Base-by-base conservation (phyloP, 2,329 filamentous ascomycete genomes). In the Trematosphaeria pertusa region DNA sequence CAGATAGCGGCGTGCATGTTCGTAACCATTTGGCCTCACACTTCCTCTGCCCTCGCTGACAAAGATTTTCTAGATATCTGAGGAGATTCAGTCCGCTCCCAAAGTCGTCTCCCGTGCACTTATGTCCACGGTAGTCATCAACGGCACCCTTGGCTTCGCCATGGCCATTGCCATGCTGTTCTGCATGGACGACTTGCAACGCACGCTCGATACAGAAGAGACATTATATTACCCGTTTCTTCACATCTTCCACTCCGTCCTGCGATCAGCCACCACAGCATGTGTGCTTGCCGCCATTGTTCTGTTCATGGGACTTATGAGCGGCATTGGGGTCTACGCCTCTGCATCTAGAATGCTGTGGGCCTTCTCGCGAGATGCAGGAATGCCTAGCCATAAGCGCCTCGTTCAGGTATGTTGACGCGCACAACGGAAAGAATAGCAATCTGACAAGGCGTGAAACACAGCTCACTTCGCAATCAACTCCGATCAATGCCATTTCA, bases 211-310 rank as follows among this genome's bases (percentile, higher is more conserved):
- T 53, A 6, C 48, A 1, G 4, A 17, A 11, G 8, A 28, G 24
- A 24, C 30, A 6, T 19, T 26, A 31, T 78, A 81, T 19, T 28
- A 28, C 24, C 59, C 64, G 0, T 64, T 67, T 54, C 54, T 71
- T 43, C 51, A 58, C 15, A 61, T 71, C 24, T 60, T 67, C 52
- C 38, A 48, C 2, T 43, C 63, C 5, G 64, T 61, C 15, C 56
- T 41, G 7, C 20, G 34, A 18, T 43, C 26, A 9, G n/a, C 18
- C 10, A 38, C 50, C n/a, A 20, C 11, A 9, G 73, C 73, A 1
- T 72, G 76, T 5, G 75, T 72, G 6, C 75, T 82, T 64, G 67
- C 46, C 8, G 15, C 35, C 5, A 35, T 50, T 1, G 19, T 58
- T 11, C 24, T 47, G n/a, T 44, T 62, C 20, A 60, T 69, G 44